phyloP scores from a whole-genome alignment of 176 grass and related monocot genomes.

The Rhynchospora tenuis region DNA sequence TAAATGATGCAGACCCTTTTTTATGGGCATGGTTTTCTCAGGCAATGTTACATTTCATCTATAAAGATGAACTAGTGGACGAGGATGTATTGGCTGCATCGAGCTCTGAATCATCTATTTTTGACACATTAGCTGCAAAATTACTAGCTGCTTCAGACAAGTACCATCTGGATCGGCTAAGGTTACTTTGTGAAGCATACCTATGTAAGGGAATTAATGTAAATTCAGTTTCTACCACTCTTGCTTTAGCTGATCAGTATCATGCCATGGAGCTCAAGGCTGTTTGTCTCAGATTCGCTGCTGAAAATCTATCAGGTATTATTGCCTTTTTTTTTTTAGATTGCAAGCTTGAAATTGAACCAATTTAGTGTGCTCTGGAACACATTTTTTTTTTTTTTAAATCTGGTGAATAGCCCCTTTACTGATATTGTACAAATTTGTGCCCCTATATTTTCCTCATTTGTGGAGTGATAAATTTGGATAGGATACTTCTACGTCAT shows the following conservation, averaged over 20 bases:
- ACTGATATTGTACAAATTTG: not conserved
- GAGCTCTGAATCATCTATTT: slow-evolving; percentile 58
- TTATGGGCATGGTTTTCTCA: slow-evolving; percentile 12
- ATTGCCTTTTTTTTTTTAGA: not conserved
- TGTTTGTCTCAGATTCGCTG: slow-evolving; percentile 86
- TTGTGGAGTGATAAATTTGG: not conserved
- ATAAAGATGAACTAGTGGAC: slow-evolving; percentile 62
- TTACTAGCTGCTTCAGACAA: slow-evolving; percentile 80
- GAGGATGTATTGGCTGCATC: slow-evolving; percentile 73
- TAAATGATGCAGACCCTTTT: not conserved
- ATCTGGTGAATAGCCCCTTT: not conserved
- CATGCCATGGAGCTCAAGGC: slow-evolving; percentile 87
- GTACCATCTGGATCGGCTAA: slow-evolving; percentile 72
- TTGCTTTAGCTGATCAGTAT: slow-evolving; percentile 68
- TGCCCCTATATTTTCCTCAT: not conserved
- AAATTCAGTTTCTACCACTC: slow-evolving; percentile 67
- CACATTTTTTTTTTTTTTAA: no score
- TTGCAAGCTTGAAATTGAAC: slow-evolving; percentile 7
- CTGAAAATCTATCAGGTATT: slow-evolving; percentile 93
- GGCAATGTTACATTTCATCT: slow-evolving; percentile 85
- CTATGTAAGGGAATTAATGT: slow-evolving; percentile 87
- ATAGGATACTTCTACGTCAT: not conserved
- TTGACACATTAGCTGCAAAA: slow-evolving; percentile 71
- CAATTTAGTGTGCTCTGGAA: slow-evolving; percentile 6
- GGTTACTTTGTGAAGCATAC: slow-evolving; percentile 73